Conservation (phyloP, 768 basidiomycete species). For the Suillus paluster region DNA sequence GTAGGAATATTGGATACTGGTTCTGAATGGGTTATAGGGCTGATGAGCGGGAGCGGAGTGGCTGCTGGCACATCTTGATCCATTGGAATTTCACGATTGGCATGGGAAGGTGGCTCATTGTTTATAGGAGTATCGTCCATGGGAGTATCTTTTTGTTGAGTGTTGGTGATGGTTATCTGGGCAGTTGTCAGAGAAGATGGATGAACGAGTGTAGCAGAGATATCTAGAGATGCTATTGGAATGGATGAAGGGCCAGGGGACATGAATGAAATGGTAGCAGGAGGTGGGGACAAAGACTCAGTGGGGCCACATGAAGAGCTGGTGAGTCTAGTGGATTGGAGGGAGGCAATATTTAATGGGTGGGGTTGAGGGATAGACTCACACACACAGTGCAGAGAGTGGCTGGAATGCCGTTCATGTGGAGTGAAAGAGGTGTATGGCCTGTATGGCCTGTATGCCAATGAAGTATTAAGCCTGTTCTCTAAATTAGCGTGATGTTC, state of each 20-base stretch:
- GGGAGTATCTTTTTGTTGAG: background rate
- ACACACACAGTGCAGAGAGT: background rate
- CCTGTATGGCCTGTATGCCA: too few relatives aligned
- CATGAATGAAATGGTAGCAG: background rate
- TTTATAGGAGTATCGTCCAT: background rate
- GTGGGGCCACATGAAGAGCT: too few relatives aligned
- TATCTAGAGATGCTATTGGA: too few relatives aligned
- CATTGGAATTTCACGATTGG: background rate
- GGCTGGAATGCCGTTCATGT: background rate
- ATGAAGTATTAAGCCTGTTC: too few relatives aligned
- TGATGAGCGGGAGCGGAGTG: background rate
- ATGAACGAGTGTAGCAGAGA: background rate
- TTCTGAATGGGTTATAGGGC: too few relatives aligned
- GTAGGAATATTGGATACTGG: background rate
- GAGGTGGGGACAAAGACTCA: background rate
- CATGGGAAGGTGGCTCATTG: background rate
- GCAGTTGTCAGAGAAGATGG: background rate
- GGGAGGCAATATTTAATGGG: background rate
- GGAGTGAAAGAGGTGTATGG: background rate
- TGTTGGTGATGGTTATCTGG: background rate
- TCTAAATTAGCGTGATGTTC: too few relatives aligned
- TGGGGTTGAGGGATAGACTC: too few relatives aligned
- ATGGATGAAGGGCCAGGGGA: background rate
- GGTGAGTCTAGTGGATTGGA: background rate
- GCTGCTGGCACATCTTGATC: background rate